These are phyloP conservation scores for Carex littledalei DNA, from an alignment of 176 grass and related monocot genomes.

Conservation along the genomic window DNA sequence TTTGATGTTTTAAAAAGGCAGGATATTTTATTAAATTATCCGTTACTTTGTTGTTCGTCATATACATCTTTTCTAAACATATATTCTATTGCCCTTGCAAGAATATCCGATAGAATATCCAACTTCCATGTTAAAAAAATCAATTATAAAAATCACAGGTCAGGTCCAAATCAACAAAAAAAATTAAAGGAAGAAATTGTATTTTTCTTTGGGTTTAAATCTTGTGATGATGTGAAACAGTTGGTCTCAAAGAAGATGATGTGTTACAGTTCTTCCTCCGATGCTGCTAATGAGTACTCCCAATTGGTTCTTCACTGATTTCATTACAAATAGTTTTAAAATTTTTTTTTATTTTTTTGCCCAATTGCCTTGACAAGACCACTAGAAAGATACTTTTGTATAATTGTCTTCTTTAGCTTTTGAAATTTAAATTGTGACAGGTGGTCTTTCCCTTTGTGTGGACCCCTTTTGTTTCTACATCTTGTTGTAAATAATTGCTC, in stretches of 20 bases:
- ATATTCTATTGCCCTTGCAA: not conserved
- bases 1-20: no score
- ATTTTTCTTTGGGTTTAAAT: not conserved
- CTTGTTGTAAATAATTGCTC: constrained; percentile 33
- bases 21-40: no score
- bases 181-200: not conserved
- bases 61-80: not conserved
- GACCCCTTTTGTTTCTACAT: constrained; percentile 34
- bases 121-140: not conserved
- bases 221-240: not conserved
- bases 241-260: not conserved
- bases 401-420: constrained; percentile 41
- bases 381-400: constrained; percentile 44
- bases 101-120: not conserved
- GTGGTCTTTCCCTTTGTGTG: constrained; percentile 33
- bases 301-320: constrained; percentile 13
- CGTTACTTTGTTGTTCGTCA: not conserved
- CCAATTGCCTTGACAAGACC: constrained; percentile 34
- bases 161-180: not conserved
- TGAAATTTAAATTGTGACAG: not conserved
- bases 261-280: not conserved
- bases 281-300: not conserved
- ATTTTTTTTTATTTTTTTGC: not conserved
- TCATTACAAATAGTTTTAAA: not conserved
- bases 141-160: not conserved